These are phyloP conservation scores for Glycine soja DNA, from an alignment of 306 rosid genomes.

Conservation along the genomic window DNA sequence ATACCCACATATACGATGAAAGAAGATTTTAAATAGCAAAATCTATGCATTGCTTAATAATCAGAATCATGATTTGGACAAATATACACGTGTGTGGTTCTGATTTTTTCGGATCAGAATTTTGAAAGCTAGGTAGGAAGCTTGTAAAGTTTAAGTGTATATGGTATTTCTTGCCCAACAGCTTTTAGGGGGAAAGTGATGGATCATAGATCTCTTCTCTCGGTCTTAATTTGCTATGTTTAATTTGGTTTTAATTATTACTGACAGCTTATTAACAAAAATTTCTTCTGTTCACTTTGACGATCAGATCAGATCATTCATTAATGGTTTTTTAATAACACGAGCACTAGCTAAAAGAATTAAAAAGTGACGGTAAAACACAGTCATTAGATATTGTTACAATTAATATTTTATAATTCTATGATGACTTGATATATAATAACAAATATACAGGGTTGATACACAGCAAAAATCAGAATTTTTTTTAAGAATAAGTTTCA, in stretches of 20 bases:
- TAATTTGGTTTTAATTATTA: not conserved
- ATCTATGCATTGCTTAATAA: conserved; percentile 14
- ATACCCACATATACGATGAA: conserved; percentile 30
- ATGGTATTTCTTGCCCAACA: conserved; percentile 11
- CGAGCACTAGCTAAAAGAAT: not conserved
- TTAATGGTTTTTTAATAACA: not conserved
- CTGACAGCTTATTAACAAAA: not conserved
- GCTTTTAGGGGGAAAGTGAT: conserved; percentile 54
- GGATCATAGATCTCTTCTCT: conserved; percentile 29
- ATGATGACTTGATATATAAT: not conserved
- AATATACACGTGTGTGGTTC: conserved; percentile 38
- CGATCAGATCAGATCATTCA: not conserved
- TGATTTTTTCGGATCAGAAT: conserved; percentile 45
- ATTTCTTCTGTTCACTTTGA: not conserved
- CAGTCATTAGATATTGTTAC: not conserved
- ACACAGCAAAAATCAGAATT: too few relatives aligned
- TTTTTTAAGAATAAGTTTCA: too few relatives aligned
- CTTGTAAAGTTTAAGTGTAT: not conserved
- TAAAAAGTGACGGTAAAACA: not conserved
- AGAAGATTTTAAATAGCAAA: conserved; percentile 22
- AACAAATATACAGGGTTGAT: not conserved
- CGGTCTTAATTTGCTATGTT: conserved; percentile 3
- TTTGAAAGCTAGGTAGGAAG: conserved; percentile 24
- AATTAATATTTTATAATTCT: not conserved
- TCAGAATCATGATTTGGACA: conserved; percentile 2